Base-by-base conservation (phyloP, 2,329 filamentous ascomycete genomes). In the Zymoseptoria passerinii region DNA sequence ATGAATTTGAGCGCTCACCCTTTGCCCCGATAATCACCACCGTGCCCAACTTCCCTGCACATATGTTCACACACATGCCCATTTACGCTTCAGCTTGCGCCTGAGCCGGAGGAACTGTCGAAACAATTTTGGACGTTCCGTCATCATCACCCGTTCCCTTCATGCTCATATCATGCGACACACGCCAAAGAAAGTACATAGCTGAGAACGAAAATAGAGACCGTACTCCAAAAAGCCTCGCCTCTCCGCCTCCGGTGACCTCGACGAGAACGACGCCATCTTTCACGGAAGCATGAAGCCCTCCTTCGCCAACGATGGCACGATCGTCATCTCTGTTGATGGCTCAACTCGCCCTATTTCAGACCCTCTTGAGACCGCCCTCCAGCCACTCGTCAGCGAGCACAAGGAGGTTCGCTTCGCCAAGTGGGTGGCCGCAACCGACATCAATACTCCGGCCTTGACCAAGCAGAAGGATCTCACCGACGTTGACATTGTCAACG, bases 271-370 rank as follows among this genome's bases (percentile, higher is more conserved):
- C 58, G 88, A 92, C 63, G 81, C 81, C 68, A 80, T 77, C 27
- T 94, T 87, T 72, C 88, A 90, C 74, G 79, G 83, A 63, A 86
- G 84, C 50, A 83, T 88, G 72, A 90, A 90, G 66, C 89, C 90
- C 28, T 85, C 82, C 53, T 96, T 92, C 88, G 86, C 87, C 44
- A 83, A 85, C 2, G 83, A 85, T 63, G 88, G 90, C 62, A 85
- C 85, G 2, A 76, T 96, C 48, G 78, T 95, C 2, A 86, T 90
- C 65, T 77, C 80, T 6, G 78, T 77, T 51, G 70, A 80, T 58
- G 74, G 77, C 23, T 69, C 70, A 66, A 68, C 73, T 57, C 62
- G 63, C 54, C 76, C 76, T 58, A 57, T 63, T 6, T 76, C 79
- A 58, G 78, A 78, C 13, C 70, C 83, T 28, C 79, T 85, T 63